phyloP scores from a whole-genome alignment of 2,329 filamentous ascomycete genomes.

The Ophiostoma fasciatum region DNA sequence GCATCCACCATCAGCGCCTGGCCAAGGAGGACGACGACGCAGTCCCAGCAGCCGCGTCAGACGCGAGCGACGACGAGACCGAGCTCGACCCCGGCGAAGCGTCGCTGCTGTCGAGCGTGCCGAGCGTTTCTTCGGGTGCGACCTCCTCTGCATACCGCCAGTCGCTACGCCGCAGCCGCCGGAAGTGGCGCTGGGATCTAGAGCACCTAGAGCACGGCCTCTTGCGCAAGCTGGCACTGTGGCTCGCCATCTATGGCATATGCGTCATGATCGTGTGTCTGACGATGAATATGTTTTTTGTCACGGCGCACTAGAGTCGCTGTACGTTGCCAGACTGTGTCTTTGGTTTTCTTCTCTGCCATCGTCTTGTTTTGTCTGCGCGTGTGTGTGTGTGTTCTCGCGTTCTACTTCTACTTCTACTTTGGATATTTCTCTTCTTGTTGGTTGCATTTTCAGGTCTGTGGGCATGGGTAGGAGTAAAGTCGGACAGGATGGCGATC shows the following conservation, averaged over 20 bases:
- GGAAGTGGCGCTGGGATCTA: conserved; percentile 43
- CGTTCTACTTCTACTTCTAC: too few relatives aligned
- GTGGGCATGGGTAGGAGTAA: too few relatives aligned
- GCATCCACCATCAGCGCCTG: conserved; percentile 69
- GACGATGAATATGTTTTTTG: conserved; percentile 75
- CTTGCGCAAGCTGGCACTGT: conserved; percentile 60
- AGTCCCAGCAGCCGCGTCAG: conserved; percentile 37
- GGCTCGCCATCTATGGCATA: conserved; percentile 66
- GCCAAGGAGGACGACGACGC: conserved; percentile 84
- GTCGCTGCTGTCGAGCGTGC: conserved; percentile 29
- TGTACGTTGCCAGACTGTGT: too few relatives aligned
- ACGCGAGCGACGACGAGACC: conserved; percentile 26
- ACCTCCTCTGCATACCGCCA: conserved; percentile 10
- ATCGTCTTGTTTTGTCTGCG: too few relatives aligned
- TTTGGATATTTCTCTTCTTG: too few relatives aligned
- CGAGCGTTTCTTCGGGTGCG: conserved; percentile 27
- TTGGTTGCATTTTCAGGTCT: too few relatives aligned
- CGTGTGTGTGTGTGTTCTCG: too few relatives aligned
- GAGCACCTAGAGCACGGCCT: conserved; percentile 47
- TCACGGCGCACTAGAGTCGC: too few relatives aligned
- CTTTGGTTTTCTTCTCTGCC: too few relatives aligned
- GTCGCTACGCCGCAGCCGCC: conserved; percentile 35
- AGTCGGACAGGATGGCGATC: too few relatives aligned
- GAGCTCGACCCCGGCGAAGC: conserved; percentile 17
- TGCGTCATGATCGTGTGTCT: conserved; percentile 84